Base-by-base conservation (phyloP, 495 filamentous ascomycete genomes). In the Bathelium albidoporum region DNA sequence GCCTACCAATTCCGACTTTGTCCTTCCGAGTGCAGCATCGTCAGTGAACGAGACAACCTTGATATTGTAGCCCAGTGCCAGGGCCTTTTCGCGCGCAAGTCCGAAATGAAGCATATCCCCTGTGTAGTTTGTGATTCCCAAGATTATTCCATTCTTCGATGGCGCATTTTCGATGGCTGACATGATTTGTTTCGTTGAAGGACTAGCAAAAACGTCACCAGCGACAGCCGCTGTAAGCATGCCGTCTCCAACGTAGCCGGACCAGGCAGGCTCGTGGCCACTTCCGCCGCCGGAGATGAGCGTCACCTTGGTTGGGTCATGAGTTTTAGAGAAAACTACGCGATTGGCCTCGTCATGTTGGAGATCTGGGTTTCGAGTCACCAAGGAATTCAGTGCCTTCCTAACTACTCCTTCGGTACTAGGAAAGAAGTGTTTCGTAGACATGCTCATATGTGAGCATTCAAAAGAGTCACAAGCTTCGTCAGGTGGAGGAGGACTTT, bases 51-150 rank as follows among this genome's bases (percentile, higher is more conserved):
- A 81, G 53, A 84, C 78, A 70, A 83, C 81, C 60, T 75, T 76
- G 59, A 81, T 79, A 18, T 76, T 78, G 60, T 80, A 76, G 26
- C 82, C 82, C 61, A 75, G 72, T 18, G 81, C 81, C 44, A 81
- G 76, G 14, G 81, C 82, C 73, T 85, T 84, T 71, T 87, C 83
- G 62, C 80, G 78, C 2, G 84, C 84, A 22, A 87, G 73, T 1
- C 83, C 83, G 62, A 87, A 87, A 69, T 87, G 83, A 61, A 87
- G 73, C 66, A 82, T 84, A 72, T 87, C 84, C 28, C 84, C 84
- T 0, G 84, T 87, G 68, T 87, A 87, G 67, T 87, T 87, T 39
- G 82, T 85, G 65, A 87, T 80, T 59, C 84, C 80, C n/a, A 87
- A 69, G 43, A 87, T 81, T 4, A 79, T 79, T 22, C 84, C 84